Evolutionary conservation across 2,329 filamentous ascomycete genomes (phyloP), one percentile per base, ranked within the genome.

Genomic region (Neofusicoccum laricinum): DNA sequence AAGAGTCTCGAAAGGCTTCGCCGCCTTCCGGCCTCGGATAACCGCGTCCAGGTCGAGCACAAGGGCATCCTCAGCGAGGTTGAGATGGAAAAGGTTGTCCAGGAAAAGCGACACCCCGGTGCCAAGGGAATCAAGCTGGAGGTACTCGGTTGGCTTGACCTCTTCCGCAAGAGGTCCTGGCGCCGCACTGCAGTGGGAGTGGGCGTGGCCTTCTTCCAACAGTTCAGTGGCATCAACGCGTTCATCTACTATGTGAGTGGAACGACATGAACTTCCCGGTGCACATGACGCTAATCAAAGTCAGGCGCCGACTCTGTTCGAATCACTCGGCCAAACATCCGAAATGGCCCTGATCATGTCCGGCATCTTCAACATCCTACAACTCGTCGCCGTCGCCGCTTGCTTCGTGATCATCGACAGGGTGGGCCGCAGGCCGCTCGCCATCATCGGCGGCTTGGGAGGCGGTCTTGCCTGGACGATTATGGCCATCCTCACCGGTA

Each of bases 401-500:
- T 66, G 59, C 46, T 66, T 67, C 43, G 41, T 61, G 21, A 40
- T 67, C 30, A 67, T 66, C 40, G 65, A 67, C 38, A 49, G 64
- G 6, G 58, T 80, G 34, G 64, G 25, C 43, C 55, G 66, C 5
- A 17, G 64, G 19, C 64, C 64, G 11, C 43, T 67, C 12, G 64
- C 64, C 10, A 66, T 67, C 58, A 50, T 21, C 6, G 66, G 66
- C 21, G 65, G 62, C 8, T 5, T 65, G 8, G 63, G 63, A 12
- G 59, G 38, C 40, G 51, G 62, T 66, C 69, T 80, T n/a, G 78
- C 79, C 0, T 82, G 83, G 65, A 69, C 79, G 3, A 75, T 82
- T 41, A 84, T 86, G 41, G 82, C 84, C 0, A 75, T 82, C 2
- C 74, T 88, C 17, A 83, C 87, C 2, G 84, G 83, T 1, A 75